Evolutionary conservation across 805 yeast genomes (phyloP).

Genomic region (Myxozyma sirexii): DNA sequence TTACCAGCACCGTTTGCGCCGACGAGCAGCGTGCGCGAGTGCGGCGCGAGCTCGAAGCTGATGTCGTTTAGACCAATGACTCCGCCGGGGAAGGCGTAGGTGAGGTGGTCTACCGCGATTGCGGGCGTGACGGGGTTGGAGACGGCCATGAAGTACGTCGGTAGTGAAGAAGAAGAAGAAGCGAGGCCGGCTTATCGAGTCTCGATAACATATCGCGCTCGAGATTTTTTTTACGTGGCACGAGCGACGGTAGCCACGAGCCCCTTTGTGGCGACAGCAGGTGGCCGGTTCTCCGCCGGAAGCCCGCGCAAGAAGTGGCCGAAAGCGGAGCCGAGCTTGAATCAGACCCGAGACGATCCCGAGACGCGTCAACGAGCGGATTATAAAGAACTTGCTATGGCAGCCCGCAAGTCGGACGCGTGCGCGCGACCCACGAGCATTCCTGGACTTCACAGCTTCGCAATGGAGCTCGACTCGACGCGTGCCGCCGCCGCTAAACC

Average conservation of each 20-base stretch:
- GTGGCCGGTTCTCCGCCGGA: background rate
- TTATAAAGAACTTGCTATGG: background rate
- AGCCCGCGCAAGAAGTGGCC: conserved; percentile 1
- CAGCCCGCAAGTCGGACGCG: background rate
- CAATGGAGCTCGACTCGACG: conserved; percentile 11
- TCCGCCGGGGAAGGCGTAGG: conserved; percentile 67
- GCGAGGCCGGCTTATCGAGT: no score
- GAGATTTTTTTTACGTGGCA: no score
- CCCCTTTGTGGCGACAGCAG: background rate
- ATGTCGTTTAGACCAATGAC: conserved; percentile 71
- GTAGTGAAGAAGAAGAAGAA: background rate
- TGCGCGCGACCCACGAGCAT: conserved; percentile 3
- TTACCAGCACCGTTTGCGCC: conserved; percentile 97
- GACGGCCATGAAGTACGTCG: background rate
- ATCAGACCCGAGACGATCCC: background rate
- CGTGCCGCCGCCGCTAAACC: background rate
- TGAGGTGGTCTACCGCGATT: conserved; percentile 63
- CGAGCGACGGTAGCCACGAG: no score
- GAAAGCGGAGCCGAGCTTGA: background rate
- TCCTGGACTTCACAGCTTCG: conserved; percentile 17
- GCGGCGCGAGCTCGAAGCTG: conserved; percentile 62
- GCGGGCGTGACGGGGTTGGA: background rate
- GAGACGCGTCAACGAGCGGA: background rate
- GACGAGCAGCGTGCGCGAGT: conserved; percentile 73
- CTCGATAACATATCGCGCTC: no score